A percentile compares a stretch with the other conserved stretches of the same genome.
These are phyloP conservation scores for Crithidia acanthocephali DNA, from an alignment of 208 protist genomes.

Conservation along the genomic window DNA sequence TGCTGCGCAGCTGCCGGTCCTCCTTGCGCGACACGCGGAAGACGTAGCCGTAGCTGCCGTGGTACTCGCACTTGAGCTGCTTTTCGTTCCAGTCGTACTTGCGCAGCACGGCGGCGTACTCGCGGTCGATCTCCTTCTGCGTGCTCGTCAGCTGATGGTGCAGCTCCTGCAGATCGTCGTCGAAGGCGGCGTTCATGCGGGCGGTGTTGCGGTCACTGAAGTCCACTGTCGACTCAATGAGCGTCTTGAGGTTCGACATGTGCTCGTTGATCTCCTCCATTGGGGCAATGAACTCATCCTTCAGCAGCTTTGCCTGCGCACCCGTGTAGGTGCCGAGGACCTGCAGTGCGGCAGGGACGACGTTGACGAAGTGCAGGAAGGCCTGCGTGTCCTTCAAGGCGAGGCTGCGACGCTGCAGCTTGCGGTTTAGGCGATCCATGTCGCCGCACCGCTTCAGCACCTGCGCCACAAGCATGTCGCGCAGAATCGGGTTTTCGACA, in stretches of 20 bases:
- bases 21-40: conserved; percentile 93
- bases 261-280: conserved; percentile 88
- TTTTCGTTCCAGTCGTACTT: conserved; percentile 87
- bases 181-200: conserved; percentile 94
- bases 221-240: conserved; percentile 87
- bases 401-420: conserved; percentile 86
- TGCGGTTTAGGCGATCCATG: conserved; percentile 93
- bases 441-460: conserved; percentile 93
- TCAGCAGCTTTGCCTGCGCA: conserved; percentile 72
- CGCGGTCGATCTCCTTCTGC: conserved; percentile 77
- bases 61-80: conserved; percentile 92
- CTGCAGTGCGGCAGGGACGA: conserved; percentile 65
- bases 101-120: conserved; percentile 64
- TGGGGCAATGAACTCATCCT: conserved; percentile 84
- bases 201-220: conserved; percentile 70
- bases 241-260: conserved; percentile 75
- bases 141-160: conserved; percentile 70
- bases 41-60: conserved; percentile 88
- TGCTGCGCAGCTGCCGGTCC: conserved; percentile 87
- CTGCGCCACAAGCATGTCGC: conserved; percentile 79
- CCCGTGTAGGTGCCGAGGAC: conserved; percentile 75
- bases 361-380: conserved; percentile 85
- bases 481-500: conserved; percentile 81
- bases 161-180: conserved; percentile 92
- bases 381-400: conserved; percentile 89